Percentiles rank a stretch among this genome's conserved stretches.
Conservation (phyloP, 1,139 yeast genomes). For the Debaryomyces nepalensis region DNA sequence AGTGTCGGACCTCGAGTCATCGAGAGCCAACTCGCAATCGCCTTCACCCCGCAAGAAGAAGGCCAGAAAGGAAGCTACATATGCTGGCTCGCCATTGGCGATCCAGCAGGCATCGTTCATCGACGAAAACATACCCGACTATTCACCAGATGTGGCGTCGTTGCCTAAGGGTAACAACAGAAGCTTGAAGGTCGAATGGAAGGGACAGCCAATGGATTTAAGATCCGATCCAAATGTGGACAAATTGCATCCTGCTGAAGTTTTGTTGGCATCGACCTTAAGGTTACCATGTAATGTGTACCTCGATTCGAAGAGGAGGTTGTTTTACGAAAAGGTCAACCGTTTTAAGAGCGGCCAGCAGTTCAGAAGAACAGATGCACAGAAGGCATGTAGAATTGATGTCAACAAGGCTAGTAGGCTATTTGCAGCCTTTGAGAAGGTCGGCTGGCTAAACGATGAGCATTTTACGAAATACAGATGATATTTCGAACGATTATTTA, state of each 20-base stretch:
- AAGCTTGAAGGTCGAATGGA: conserved; percentile 92
- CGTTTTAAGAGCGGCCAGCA: conserved; percentile 76
- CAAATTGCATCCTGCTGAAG: conserved; percentile 89
- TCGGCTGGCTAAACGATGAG: conserved; percentile 90
- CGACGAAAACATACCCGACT: conserved; percentile 71
- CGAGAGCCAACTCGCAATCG: conserved; percentile 24
- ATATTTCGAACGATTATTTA: conserved; percentile 1
- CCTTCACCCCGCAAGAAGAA: conserved; percentile 48
- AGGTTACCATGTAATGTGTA: conserved; percentile 87
- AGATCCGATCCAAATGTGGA: conserved; percentile 71
- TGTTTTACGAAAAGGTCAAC: conserved; percentile 85
- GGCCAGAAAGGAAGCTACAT: conserved; percentile 29
- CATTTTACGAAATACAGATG: conserved; percentile 57
- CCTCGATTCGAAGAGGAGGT: conserved; percentile 87
- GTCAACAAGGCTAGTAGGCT: conserved; percentile 94
- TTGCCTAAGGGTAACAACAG: conserved; percentile 69
- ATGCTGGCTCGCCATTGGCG: conserved; percentile 36
- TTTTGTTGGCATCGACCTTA: conserved; percentile 83
- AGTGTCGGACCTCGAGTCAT: conserved; percentile 16
- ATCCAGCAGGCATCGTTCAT: conserved; percentile 51
- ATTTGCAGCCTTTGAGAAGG: conserved; percentile 91
- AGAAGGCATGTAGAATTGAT: conserved; percentile 95
- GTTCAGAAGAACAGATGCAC: conserved; percentile 96
- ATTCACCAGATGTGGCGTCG: conserved; percentile 67
- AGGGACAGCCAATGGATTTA: conserved; percentile 95